Percentiles rank a stretch among this genome's conserved stretches.
Evolutionary conservation across 2,329 filamentous ascomycete species (phyloP).

Genomic region (Dendrostoma leiphaemia): DNA sequence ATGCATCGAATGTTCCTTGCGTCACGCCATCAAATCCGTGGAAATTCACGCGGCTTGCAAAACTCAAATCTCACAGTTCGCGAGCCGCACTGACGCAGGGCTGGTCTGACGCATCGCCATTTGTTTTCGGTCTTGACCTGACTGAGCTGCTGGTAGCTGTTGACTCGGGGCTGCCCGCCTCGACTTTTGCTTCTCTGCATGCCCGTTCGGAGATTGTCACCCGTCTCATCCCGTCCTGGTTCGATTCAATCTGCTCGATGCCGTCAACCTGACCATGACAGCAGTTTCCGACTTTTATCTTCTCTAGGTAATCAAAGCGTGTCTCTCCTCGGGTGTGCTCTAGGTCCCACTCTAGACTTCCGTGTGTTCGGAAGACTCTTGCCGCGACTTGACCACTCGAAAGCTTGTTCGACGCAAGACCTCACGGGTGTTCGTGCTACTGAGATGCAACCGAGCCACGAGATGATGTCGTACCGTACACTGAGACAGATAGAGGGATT

Average conservation of each 20-base stretch:
- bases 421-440: neutral
- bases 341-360: too few relatives aligned
- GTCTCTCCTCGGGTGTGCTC: too few relatives aligned
- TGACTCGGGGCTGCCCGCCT: neutral
- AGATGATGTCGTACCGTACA: neutral
- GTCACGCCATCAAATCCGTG: neutral
- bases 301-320: too few relatives aligned
- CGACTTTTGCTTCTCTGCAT: neutral
- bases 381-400: neutral
- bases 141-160: neutral
- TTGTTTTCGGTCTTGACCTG: neutral
- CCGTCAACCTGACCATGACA: neutral
- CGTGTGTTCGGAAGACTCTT: too few relatives aligned
- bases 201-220: neutral
- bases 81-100: too few relatives aligned
- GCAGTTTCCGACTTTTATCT: too few relatives aligned
- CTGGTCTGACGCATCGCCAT: too few relatives aligned
- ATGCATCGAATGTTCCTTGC: neutral
- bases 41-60: neutral
- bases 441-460: neutral
- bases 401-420: neutral
- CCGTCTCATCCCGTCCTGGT: too few relatives aligned
- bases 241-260: neutral
- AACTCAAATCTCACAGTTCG: neutral
- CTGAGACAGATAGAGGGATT: too few relatives aligned